A percentile compares a stretch with the other conserved stretches of the same genome.
phyloP scores from a whole-genome alignment of 1,284 basidiomycete genomes.

The Anthracocystis setariae region DNA sequence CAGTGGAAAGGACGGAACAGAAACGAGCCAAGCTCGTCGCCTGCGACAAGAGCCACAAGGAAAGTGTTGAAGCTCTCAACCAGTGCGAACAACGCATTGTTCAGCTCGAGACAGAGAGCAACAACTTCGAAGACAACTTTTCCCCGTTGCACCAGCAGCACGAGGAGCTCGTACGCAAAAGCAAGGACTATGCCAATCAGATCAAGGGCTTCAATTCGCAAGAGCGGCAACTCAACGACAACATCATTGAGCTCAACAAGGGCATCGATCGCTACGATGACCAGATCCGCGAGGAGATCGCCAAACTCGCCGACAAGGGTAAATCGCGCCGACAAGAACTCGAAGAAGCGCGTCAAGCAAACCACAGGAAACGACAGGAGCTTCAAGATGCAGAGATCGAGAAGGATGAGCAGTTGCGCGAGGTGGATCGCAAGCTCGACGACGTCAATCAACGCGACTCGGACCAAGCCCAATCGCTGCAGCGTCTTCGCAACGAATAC shows the following conservation, averaged over 20 bases:
- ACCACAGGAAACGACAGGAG: constrained; percentile 35
- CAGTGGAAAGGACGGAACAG: constrained; percentile 39
- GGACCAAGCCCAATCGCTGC: constrained; percentile 16
- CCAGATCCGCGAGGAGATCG: constrained; percentile 71
- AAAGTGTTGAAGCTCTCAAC: constrained; percentile 28
- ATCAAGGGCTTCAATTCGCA: constrained; percentile 55
- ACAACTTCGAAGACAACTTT: constrained; percentile 35
- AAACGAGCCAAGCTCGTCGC: constrained; percentile 37
- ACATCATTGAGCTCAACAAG: constrained; percentile 49
- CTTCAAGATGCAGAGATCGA: constrained; percentile 26
- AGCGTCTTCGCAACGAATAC: constrained; percentile 22
- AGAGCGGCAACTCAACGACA: constrained; percentile 50
- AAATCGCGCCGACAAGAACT: constrained; percentile 42
- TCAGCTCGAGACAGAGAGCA: constrained; percentile 56
- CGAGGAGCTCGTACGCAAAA: constrained; percentile 23
- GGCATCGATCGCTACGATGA: constrained; percentile 72
- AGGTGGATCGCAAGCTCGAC: constrained; percentile 29
- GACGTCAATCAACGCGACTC: constrained; percentile 25
- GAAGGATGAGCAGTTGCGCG: constrained; percentile 32
- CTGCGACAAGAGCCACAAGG: constrained; percentile 32
- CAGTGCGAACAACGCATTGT: constrained; percentile 37
- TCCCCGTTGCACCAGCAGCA: constrained; percentile 46
- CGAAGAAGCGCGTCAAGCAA: constrained; percentile 38
- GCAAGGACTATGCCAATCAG: constrained; percentile 70
- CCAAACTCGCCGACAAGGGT: constrained; percentile 61